phyloP scores from a whole-genome alignment of 768 basidiomycete genomes.

The Hydnomerulius pinastri region DNA sequence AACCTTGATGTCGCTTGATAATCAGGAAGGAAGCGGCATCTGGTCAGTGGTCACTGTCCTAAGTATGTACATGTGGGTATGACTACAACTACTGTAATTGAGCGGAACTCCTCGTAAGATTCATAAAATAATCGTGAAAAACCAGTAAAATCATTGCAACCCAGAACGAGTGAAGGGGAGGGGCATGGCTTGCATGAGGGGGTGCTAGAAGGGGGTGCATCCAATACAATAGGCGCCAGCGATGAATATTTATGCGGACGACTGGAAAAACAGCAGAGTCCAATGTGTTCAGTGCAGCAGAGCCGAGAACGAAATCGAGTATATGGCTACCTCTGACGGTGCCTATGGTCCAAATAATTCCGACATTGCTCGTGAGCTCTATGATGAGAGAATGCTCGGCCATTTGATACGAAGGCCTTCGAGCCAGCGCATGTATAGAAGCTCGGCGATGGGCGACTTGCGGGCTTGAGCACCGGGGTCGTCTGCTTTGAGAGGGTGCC shows the following conservation, averaged over 20 bases:
- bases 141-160: conserved; percentile 5
- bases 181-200: too few species aligned
- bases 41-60: too few species aligned
- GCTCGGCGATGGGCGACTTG: conserved; percentile 90
- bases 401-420: conserved; percentile 90
- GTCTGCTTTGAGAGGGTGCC: conserved; percentile 33
- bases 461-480: conserved; percentile 47
- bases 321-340: neutral
- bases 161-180: conserved; percentile 1
- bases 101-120: neutral
- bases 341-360: neutral
- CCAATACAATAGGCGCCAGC: too few species aligned
- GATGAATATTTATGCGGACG: neutral
- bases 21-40: too few species aligned
- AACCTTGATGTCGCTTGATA: too few species aligned
- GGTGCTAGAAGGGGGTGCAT: too few species aligned
- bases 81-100: conserved; percentile 2
- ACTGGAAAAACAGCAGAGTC: conserved; percentile 2
- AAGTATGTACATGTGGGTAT: too few species aligned
- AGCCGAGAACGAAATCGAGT: neutral
- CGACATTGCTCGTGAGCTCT: neutral
- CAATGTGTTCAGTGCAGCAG: conserved; percentile 1
- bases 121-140: conserved; percentile 17
- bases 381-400: conserved; percentile 63
- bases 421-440: conserved; percentile 97